Evolutionary conservation across 2,329 filamentous ascomycete genomes (phyloP).

Genomic region (Pyrenochaeta sp.): DNA sequence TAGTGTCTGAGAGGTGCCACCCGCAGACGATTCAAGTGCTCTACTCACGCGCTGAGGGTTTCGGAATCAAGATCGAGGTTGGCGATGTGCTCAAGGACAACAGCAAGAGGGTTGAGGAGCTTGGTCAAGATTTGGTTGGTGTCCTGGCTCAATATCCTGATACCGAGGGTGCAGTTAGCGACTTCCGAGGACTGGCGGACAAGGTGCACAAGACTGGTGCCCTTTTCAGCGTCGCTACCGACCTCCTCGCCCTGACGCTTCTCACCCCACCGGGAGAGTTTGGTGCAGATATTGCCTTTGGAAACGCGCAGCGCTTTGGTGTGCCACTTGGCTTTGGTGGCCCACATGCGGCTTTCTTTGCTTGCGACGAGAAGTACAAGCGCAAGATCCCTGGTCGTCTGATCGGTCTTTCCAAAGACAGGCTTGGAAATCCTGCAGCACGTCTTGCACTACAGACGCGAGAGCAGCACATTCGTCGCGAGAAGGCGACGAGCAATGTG

Average conservation of each 20-base stretch:
- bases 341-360: slow-evolving; percentile 97
- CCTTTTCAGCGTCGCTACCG: slow-evolving; percentile 87
- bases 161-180: slow-evolving; percentile 79
- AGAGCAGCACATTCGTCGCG: slow-evolving; percentile 94
- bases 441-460: slow-evolving; percentile 88
- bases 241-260: slow-evolving; percentile 85
- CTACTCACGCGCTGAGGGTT: slow-evolving; percentile 86
- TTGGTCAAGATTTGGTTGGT: slow-evolving; percentile 84
- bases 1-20: slow-evolving; percentile 84
- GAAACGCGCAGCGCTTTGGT: slow-evolving; percentile 89
- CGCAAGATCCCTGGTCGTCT: slow-evolving; percentile 91
- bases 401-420: slow-evolving; percentile 90
- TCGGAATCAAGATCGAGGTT: slow-evolving; percentile 80
- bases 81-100: slow-evolving; percentile 74
- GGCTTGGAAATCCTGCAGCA: slow-evolving; percentile 81
- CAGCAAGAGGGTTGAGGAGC: slow-evolving; percentile 71
- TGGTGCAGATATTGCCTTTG: slow-evolving; percentile 94
- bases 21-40: slow-evolving; percentile 87
- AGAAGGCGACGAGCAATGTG: slow-evolving; percentile 97
- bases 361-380: slow-evolving; percentile 89
- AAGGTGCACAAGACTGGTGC: slow-evolving; percentile 79
- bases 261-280: slow-evolving; percentile 92
- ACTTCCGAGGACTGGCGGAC: slow-evolving; percentile 78
- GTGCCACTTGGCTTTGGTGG: slow-evolving; percentile 92
- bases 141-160: slow-evolving; percentile 96